Evolutionary conservation across 139 green algal species (phyloP), one percentile per base, ranked within the genome.

Genomic region (Trebouxia sp.): DNA sequence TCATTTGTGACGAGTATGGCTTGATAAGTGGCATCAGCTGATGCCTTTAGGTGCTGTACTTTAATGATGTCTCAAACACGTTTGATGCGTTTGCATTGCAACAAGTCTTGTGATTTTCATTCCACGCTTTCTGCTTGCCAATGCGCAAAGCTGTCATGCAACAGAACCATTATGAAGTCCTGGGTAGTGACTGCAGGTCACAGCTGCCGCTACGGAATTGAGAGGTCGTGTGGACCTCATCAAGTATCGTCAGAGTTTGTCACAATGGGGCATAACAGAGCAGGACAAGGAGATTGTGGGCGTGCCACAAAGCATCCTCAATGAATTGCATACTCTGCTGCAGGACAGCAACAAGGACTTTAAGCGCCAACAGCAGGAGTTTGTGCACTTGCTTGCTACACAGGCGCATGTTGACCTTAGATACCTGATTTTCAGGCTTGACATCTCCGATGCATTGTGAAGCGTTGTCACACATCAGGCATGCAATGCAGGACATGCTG

Each of bases 401-500:
- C 72, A 79, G 30, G 72, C 43, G 5, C 45, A 79, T 45, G 72
- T 79, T 30, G 72, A 79, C n/a, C 50, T 79, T n/a, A 35, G 45
- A 30, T 79, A 65, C 14, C 72, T 79, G 7, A 62, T 79, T 15
- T 79, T 79, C 28, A 62, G 72, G 30, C 47, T 79, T 26, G 72
- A 79, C 50, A 51, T 48, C 24, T 77, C 69, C 55, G 69, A 76
- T 51, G 37, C 26, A 22, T 28, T 58, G 50, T 22, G 26, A 28
- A 22, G 3, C 26, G 50, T 1, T 22, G 15, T 15, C 15, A 12
- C 14, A 15, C 48, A 56, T 56, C 50, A 58, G 4, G 26, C 2
- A 58, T 17, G 22, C 50, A 58, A 58, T 22, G 50, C 50, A 58
- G 22, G 50, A 17, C 50, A 22, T 58, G 20, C 22, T 58, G 48